Evolutionary conservation across 257 asterid genomes (phyloP), one percentile per base, ranked within the genome.

Genomic region (Penstemon davidsonii): DNA sequence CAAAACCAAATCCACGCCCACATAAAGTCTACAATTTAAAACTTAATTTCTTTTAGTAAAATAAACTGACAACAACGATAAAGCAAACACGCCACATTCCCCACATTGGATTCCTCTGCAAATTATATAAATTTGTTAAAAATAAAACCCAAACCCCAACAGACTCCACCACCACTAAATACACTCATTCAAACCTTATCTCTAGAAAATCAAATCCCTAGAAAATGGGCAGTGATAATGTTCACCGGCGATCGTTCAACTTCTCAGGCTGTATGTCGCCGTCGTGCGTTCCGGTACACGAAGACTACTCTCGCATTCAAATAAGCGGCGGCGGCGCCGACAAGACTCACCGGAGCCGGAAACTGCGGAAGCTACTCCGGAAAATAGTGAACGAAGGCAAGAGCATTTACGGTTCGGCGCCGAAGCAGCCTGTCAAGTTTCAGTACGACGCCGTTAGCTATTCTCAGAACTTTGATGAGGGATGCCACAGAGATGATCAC

Each of bases 181-280:
- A 25, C 33, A 25, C 33, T 0, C 33, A 25, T 25, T 25, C 33
- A 1, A 25, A 25, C 33, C 33, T 25, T 25, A 25, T 25, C 33
- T 25, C 33, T 25, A 25, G 33, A 25, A 25, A 25, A 25, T 25
- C 33, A 25, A 25, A 25, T 25, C 33, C 33, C 33, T 25, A 50
- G n/a, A 6, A 19, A 46, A 90, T 87, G 90, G 86, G 85, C 5
- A 66, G 60, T 68, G 88, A 83, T n/a, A 4, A 64, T 5, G 44
- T 33, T 25, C 67, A 71, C 66, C 81, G 85, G 53, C 79, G 88
- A 54, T 13, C 90, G n/a, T 57, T 86, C 3, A 81, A 82, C 77
- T 82, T 86, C 80, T 71, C 83, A 67, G 83, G 86, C 58, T 88
- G 98, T 72, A 81, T 87, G 87, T 84, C 98, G 10, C 88, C 90